Base-by-base conservation (phyloP, 139 green algal species). In the Micractinium conductrix region DNA sequence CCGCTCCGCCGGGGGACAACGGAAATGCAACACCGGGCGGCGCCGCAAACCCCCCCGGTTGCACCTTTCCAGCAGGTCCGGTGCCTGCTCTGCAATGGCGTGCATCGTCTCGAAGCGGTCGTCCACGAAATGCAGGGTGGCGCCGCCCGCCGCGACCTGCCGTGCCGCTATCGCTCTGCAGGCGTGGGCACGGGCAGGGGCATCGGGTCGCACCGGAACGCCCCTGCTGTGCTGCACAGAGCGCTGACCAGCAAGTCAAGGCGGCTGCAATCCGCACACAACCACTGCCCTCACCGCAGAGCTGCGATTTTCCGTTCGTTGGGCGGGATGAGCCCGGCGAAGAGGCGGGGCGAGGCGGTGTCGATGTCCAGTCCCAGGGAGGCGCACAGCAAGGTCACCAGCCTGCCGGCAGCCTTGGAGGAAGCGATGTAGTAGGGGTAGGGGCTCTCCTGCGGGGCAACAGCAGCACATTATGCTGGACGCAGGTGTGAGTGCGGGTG, bases 121-220 rank as follows among this genome's bases (percentile, higher is more conserved):
- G 85, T 96, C 93, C 19, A 96, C 85, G 85, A 96, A 96, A 81
- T 96, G 93, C 8, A 96, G 83, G 7, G 45, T 80, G 24, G 89
- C 78, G 7, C 67, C 71, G 16, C 85, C 79, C 42, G 71, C 63
- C 24, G 84, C 88, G 3, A 92, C 30, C 0, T 88, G 90, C 16
- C 89, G 83, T 26, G 71, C n/a, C 35, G 81, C 65, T 45, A 92
- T 91, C 45, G 63, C 37, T 40, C 84, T 90, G 87, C 50, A 58
- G 78, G 28, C 5, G 30, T 35, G 16, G 40, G 69, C 5, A 58
- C 40, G 74, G 78, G 48, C 16, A 43, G n/a, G n/a, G n/a, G 42
- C 53, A 38, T 10, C 48, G 48, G 14, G n/a, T n/a, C n/a, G n/a
- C n/a, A n/a, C n/a, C n/a, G n/a, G n/a, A n/a, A n/a, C n/a, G n/a